Evolutionary conservation across 768 basidiomycete genomes (phyloP).

Genomic region (Mycena haematopus): DNA sequence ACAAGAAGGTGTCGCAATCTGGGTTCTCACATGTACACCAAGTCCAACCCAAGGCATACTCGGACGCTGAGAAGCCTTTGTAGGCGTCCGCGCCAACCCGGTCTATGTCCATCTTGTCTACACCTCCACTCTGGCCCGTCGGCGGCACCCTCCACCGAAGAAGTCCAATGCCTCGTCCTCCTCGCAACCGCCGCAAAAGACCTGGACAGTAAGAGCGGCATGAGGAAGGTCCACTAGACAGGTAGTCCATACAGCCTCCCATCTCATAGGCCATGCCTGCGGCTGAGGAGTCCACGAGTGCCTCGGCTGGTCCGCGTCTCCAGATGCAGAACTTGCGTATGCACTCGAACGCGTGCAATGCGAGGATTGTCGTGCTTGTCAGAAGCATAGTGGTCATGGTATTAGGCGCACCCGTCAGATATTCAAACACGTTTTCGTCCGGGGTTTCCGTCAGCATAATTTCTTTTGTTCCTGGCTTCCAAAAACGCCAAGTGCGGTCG

Average conservation of each 20-base stretch:
- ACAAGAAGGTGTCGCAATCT: not conserved
- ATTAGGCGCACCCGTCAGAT: not conserved
- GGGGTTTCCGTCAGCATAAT: not conserved
- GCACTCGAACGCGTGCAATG: not conserved
- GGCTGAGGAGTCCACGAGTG: not conserved
- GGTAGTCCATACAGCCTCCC: not conserved
- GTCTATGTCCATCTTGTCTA: no score
- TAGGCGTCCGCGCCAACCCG: not conserved
- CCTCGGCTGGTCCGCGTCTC: not conserved
- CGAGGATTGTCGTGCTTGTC: not conserved
- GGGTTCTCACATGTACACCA: not conserved
- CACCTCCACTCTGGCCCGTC: not conserved
- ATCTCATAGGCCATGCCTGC: not conserved
- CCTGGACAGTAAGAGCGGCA: not conserved
- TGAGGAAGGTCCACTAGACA: not conserved
- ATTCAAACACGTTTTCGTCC: not conserved
- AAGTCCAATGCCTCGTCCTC: not conserved
- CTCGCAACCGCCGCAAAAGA: not conserved
- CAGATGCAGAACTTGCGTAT: no score
- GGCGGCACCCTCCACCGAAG: not conserved
- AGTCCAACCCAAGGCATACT: no score
- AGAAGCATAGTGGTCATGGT: not conserved
- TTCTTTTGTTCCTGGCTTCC: not conserved
- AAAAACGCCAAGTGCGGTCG: not conserved
- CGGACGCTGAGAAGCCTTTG: not conserved